Percentiles rank a stretch among this genome's conserved stretches.
Conservation (phyloP, 23 red algal genomes). For the Agarophyton chilense region DNA sequence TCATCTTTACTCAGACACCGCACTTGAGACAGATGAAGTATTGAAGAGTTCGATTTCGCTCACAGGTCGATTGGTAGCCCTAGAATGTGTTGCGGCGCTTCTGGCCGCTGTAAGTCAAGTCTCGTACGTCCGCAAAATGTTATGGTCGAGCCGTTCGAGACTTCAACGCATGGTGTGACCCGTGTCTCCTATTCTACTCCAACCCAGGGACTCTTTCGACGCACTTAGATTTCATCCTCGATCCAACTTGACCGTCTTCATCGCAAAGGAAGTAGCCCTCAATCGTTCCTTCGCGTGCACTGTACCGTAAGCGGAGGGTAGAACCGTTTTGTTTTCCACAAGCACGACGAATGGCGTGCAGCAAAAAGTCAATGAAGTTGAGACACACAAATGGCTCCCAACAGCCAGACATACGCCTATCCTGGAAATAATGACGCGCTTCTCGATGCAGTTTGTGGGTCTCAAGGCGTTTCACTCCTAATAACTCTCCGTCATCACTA, state of each 20-base stretch:
- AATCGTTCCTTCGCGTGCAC: background rate
- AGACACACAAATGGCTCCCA: conserved; percentile 64
- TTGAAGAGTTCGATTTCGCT: conserved; percentile 49
- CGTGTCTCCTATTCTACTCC: background rate
- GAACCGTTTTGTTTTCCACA: conserved; percentile 29
- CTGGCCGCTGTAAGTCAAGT: conserved; percentile 45
- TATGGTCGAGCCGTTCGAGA: conserved; percentile 35
- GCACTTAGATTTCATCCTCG: conserved; percentile 1
- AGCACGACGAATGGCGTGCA: conserved; percentile 32
- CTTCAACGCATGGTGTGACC: conserved; percentile 52
- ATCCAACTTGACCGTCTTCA: background rate
- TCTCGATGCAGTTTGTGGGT: conserved; percentile 57
- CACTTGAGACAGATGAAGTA: conserved; percentile 36
- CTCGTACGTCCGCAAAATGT: conserved; percentile 39
- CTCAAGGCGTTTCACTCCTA: conserved; percentile 20
- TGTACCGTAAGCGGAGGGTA: conserved; percentile 48
- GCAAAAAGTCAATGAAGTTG: conserved; percentile 50
- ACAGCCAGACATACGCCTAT: background rate
- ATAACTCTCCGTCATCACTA: conserved; percentile 54
- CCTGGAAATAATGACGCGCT: conserved; percentile 46
- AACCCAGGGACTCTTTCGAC: background rate
- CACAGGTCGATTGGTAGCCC: conserved; percentile 26
- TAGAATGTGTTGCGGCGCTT: conserved; percentile 58
- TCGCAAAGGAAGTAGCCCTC: conserved; percentile 1
- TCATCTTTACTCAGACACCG: conserved; percentile 58